A percentile compares a stretch with the other conserved stretches of the same genome.
Conservation (phyloP, 2,329 filamentous ascomycete genomes). For the Xylaria sp. region DNA sequence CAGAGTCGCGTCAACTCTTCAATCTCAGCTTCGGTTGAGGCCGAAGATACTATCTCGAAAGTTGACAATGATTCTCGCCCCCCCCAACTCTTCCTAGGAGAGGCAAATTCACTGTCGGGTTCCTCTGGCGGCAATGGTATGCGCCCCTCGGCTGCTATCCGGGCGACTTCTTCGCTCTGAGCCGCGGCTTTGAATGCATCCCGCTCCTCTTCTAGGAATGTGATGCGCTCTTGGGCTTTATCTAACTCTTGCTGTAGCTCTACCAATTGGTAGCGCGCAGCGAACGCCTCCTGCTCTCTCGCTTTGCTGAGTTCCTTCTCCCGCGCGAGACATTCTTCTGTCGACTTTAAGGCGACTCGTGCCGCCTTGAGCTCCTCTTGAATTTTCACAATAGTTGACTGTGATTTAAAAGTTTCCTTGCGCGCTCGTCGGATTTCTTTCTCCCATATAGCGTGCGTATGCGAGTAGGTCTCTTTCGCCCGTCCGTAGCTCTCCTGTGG, state of each 20-base stretch:
- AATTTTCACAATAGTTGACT: slow-evolving; percentile 71
- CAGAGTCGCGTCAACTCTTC: slow-evolving; percentile 60
- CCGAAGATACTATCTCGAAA: slow-evolving; percentile 60
- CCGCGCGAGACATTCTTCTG: slow-evolving; percentile 64
- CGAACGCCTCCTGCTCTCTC: slow-evolving; percentile 72
- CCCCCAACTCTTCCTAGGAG: slow-evolving; percentile 57
- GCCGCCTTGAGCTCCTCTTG: slow-evolving; percentile 74
- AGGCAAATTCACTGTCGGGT: slow-evolving; percentile 66
- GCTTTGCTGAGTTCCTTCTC: slow-evolving; percentile 67
- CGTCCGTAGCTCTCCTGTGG: slow-evolving; percentile 71
- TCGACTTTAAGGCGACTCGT: slow-evolving; percentile 58
- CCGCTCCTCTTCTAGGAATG: slow-evolving; percentile 73
- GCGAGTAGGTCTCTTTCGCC: slow-evolving; percentile 71
- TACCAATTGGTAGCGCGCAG: slow-evolving; percentile 69
- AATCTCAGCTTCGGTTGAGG: slow-evolving; percentile 62
- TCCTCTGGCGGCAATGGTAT: slow-evolving; percentile 65
- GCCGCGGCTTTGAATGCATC: slow-evolving; percentile 75
- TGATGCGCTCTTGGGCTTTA: slow-evolving; percentile 66
- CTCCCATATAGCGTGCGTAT: slow-evolving; percentile 72
- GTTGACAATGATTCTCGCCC: slow-evolving; percentile 53
- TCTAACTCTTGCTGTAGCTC: slow-evolving; percentile 70
- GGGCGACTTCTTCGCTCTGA: slow-evolving; percentile 74
- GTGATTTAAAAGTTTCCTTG: slow-evolving; percentile 78
- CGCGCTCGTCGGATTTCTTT: slow-evolving; percentile 73
- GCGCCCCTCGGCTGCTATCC: slow-evolving; percentile 73